Percentiles rank a stretch among this genome's conserved stretches.
Evolutionary conservation across 768 basidiomycete species (phyloP).

Genomic region (Lactifluus rugatus): DNA sequence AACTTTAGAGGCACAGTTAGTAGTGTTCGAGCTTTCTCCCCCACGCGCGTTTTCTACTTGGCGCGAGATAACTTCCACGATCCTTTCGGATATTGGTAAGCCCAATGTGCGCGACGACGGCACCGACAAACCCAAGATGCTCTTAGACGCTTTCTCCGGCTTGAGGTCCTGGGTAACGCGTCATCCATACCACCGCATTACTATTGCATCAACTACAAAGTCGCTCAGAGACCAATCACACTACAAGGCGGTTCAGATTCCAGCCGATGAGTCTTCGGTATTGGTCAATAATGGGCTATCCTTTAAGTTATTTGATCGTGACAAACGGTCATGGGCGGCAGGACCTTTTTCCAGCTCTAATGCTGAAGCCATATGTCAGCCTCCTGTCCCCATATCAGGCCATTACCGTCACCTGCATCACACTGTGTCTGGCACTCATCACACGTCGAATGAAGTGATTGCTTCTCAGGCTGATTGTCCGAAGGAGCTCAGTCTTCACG

Average conservation of each 20-base stretch:
- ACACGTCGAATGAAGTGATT: background rate
- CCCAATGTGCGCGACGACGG: background rate
- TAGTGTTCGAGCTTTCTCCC: background rate
- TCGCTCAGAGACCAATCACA: background rate
- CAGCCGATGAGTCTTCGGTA: background rate
- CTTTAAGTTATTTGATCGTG: background rate
- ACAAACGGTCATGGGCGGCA: background rate
- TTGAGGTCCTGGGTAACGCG: background rate
- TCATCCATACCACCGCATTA: background rate
- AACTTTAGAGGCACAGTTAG: background rate
- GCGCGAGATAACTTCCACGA: background rate
- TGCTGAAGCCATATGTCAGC: background rate
- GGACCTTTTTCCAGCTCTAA: background rate
- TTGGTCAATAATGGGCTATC: background rate
- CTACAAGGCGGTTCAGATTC: background rate
- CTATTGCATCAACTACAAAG: background rate
- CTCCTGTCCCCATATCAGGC: background rate
- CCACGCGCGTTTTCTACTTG: slow-evolving; percentile 1
- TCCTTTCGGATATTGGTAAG: slow-evolving; percentile 4
- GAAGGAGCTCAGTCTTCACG: slow-evolving; percentile 27
- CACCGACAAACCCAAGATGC: background rate
- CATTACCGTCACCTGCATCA: background rate
- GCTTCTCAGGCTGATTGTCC: slow-evolving; percentile 21
- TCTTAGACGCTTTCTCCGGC: background rate
- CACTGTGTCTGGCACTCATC: background rate